Evolutionary conservation across 2,329 filamentous ascomycete species (phyloP).

Genomic region (Alternaria ventricosa): DNA sequence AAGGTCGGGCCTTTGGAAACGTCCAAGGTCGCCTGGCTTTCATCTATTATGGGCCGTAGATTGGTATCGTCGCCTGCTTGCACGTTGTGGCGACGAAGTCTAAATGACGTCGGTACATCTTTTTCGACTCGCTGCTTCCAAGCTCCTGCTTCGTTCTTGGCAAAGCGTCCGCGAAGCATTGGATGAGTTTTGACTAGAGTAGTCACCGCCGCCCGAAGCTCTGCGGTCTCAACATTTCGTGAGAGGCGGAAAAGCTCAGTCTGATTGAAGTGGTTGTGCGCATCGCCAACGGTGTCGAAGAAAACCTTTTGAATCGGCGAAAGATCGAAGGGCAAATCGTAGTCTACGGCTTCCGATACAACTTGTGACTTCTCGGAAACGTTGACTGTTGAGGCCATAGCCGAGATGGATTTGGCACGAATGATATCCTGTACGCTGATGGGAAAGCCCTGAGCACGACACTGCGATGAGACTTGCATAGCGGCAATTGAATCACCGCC

Average conservation of each 20-base stretch:
- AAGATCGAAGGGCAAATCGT: conserved; percentile 34
- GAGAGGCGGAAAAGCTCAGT: conserved; percentile 36
- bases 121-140: conserved; percentile 46
- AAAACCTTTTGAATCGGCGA: conserved; percentile 41
- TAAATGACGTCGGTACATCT: conserved; percentile 31
- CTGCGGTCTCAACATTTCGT: conserved; percentile 29
- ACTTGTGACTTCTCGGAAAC: conserved; percentile 7
- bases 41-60: conserved; percentile 34
- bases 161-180: conserved; percentile 51
- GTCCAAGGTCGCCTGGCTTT: conserved; percentile 41
- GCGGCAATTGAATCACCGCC: conserved; percentile 47
- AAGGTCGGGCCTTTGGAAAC: conserved; percentile 49
- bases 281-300: conserved; percentile 34
- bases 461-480: conserved; percentile 45
- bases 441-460: conserved; percentile 37
- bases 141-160: conserved; percentile 24
- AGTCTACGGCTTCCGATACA: conserved; percentile 20
- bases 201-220: conserved; percentile 38
- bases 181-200: conserved; percentile 46
- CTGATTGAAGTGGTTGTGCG: conserved; percentile 43
- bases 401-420: conserved; percentile 39
- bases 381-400: conserved; percentile 30
- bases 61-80: conserved; percentile 12
- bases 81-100: conserved; percentile 29
- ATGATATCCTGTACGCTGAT: conserved; percentile 45